A percentile compares a stretch with the other conserved stretches of the same genome.
Conservation (phyloP, 1,139 yeast genomes). For the Martiniozyma asiatica region DNA sequence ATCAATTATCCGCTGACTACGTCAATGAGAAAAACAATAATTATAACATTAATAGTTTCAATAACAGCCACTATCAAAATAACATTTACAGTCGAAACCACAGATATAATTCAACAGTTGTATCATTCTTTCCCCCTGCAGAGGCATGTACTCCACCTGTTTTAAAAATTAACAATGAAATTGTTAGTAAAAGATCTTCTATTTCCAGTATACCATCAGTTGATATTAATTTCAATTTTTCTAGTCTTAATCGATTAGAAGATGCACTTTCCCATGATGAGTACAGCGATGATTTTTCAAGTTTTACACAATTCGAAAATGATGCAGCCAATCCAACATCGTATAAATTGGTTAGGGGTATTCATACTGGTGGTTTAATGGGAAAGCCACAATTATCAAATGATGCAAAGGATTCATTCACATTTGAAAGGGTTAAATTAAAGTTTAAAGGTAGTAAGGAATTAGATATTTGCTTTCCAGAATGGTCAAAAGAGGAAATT, state of each 20-base stretch:
- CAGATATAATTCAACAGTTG: neutral
- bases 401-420: constrained; percentile 10
- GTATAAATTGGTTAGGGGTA: too few species aligned
- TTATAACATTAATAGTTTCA: neutral
- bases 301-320: too few species aligned
- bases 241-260: too few species aligned
- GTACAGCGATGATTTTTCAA: too few species aligned
- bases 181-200: too few species aligned
- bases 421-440: constrained; percentile 14
- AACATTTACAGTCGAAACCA: neutral
- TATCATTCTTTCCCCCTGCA: constrained; percentile 3
- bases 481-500: constrained; percentile 36
- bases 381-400: neutral
- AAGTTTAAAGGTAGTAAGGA: constrained; percentile 32
- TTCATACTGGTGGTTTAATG: too few species aligned
- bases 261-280: too few species aligned
- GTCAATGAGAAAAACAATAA: neutral
- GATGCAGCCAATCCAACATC: too few species aligned
- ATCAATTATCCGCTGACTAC: neutral
- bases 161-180: too few species aligned
- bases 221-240: too few species aligned
- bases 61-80: neutral
- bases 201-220: too few species aligned
- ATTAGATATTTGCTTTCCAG: constrained; percentile 36
- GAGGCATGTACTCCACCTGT: constrained; percentile 3